phyloP scores from a whole-genome alignment of 2,329 filamentous ascomycete species.

The Aspergillus fumigatus region DNA sequence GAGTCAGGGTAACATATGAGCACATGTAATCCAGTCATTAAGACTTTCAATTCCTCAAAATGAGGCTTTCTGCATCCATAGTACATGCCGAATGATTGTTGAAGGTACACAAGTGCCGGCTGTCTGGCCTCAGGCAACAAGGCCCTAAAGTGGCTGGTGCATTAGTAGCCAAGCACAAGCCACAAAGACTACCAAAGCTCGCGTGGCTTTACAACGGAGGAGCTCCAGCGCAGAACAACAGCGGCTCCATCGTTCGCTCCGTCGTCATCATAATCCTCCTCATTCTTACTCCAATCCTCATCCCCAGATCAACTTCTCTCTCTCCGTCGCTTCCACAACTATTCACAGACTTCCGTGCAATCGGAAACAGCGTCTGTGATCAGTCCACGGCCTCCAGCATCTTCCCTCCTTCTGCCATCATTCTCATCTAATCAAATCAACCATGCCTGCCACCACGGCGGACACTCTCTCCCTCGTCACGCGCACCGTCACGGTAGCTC shows the following conservation, averaged over 20 bases:
- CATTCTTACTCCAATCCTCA: background rate
- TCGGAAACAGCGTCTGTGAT: slow-evolving; percentile 3
- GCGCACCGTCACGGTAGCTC: slow-evolving; percentile 92
- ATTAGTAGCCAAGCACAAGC: background rate
- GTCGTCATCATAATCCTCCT: slow-evolving; percentile 5
- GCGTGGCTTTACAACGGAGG: slow-evolving; percentile 13
- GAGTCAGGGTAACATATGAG: background rate
- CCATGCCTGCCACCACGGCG: slow-evolving; percentile 93
- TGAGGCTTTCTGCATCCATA: background rate
- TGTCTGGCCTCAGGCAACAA: slow-evolving; percentile 11
- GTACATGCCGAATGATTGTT: background rate
- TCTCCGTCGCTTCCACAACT: slow-evolving; percentile 1
- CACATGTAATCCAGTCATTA: background rate
- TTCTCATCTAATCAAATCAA: slow-evolving; percentile 26
- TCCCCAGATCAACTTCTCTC: background rate
- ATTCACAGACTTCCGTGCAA: slow-evolving; percentile 1
- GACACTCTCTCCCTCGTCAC: slow-evolving; percentile 94
- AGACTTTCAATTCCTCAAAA: background rate
- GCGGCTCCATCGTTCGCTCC: slow-evolving; percentile 1
- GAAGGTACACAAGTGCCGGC: background rate
- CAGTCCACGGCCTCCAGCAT: background rate
- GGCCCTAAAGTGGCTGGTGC: background rate
- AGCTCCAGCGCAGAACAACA: slow-evolving; percentile 9
- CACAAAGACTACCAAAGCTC: slow-evolving; percentile 2
- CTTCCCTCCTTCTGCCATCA: slow-evolving; percentile 1